A percentile compares a stretch with the other conserved stretches of the same genome.
Conservation (phyloP, 306 rosid genomes). For the Trifolium subterraneum region DNA sequence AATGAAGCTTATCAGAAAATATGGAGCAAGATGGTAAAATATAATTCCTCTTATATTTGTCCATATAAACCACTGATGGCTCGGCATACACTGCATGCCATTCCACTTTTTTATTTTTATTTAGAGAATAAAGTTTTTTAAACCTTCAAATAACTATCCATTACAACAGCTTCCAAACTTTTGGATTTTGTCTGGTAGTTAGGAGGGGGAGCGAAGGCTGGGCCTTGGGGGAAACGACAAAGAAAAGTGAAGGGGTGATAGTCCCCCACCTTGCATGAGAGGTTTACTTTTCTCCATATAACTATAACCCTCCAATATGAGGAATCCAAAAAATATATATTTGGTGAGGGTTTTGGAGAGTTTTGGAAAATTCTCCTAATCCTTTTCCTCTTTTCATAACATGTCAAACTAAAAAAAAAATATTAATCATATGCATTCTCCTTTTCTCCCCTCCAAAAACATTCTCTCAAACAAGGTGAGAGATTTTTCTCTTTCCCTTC, state of each 20-base stretch:
- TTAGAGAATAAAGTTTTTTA: constrained; percentile 25
- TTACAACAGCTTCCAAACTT: constrained; percentile 22
- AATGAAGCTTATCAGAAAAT: constrained; percentile 15
- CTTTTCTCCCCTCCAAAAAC: neutral
- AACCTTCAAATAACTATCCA: constrained; percentile 33
- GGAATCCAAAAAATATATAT: neutral
- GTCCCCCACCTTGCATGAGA: neutral
- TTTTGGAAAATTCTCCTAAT: neutral
- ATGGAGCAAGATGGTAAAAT: constrained; percentile 15
- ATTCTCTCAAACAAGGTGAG: neutral
- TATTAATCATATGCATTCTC: neutral
- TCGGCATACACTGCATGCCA: neutral
- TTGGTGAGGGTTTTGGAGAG: neutral
- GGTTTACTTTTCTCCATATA: neutral
- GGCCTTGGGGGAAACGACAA: neutral
- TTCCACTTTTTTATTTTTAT: neutral
- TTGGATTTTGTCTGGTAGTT: neutral
- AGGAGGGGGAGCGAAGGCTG: neutral
- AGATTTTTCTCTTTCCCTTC: neutral
- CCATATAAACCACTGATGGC: constrained; percentile 15
- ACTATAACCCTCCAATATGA: neutral
- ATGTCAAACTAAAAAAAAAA: neutral
- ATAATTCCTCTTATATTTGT: neutral
- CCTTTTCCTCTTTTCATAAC: neutral
- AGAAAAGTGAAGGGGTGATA: neutral